Evolutionary conservation across 2,329 filamentous ascomycete species (phyloP), one percentile per base, ranked within the genome.

Genomic region (Rhynchosporium graminicola): DNA sequence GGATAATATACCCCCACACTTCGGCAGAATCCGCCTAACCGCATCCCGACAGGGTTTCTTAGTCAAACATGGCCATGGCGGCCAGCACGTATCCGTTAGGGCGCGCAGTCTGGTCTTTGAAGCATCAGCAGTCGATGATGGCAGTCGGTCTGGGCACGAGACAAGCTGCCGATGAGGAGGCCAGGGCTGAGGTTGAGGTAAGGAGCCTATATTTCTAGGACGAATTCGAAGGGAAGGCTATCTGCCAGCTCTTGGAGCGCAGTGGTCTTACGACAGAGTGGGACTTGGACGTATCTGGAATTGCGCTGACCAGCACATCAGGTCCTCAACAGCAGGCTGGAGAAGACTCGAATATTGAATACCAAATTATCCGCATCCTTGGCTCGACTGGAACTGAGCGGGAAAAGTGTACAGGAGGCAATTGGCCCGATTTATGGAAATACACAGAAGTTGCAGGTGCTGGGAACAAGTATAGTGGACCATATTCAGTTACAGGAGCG

Each of bases 291-390:
- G 29, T 40, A 9, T 55, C 33, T 36, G 36, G 42, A 36, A 59
- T n/a, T 43, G 33, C 48, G 56, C 65, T 63, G 57, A 65, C 43
- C 13, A n/a, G 38, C 10, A 20, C 26, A 36, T 31, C 51, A 67
- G 65, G 87, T 89, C 36, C 79, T 90, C 54, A 88, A 87, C 70
- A 89, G 86, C 59, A 82, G 87, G 45, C 86, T 98, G 65, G 92
- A 96, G 71, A 98, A 97, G 83, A 96, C 96, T 70, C 89, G 92
- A 64, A 87, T 92, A 73, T 83, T 98, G 74, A 97, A 92, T 38
- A 97, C 95, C 80, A 97, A 96, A 80, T 97, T 99, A 61, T 90
- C 96, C 76, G 89, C 90, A 33, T 96, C 91, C 57, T 83, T 97
- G 69, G 85, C 87, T 43, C 85, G 93, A 61, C 82, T 99, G 40